Base-by-base conservation (phyloP, 2,329 filamentous ascomycete species). In the Didymosphaeria variabile region DNA sequence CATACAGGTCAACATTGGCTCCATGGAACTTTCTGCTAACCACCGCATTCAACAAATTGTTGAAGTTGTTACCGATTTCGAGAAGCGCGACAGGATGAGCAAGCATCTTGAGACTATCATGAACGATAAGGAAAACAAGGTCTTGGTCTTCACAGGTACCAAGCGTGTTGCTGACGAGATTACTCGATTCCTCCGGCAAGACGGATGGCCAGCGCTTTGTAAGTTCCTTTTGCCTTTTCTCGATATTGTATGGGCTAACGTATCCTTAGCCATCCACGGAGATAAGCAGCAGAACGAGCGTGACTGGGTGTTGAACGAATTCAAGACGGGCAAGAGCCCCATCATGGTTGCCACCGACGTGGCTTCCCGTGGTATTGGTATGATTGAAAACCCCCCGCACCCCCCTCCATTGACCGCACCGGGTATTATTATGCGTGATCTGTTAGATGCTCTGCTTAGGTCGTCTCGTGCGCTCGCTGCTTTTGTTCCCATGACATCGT, bases 291-390 rank as follows among this genome's bases (percentile, higher is more conserved):
- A 99, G 79, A 97, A 97, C 82, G 95, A 99, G 85, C 94, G 95
- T 85, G 95, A 98, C 82, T 98, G 95, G 93, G 95, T 98, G 75
- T 87, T 99, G 79, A 96, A 98, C 82, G 94, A 98, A 82, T 99
- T 99, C 89, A 99, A 98, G 90, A 92, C 92, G 69, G 94, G 93
- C 84, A 97, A 98, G 87, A 97, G 93, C 85, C 95, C 95, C 79
- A 97, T 99, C 89, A 97, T 99, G 94, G 95, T 99, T 85, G 95
- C 95, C 84, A 99, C 95, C 70, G 95, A 98, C 79, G 95, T 99
- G 84, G 95, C 95, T 84, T 98, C 95, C 79, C 95, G 95, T 94
- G 95, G 95, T 93, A 97, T 99, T 84, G 95, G 95, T 97, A 96
- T 97, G 93, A 94, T 91, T 88, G 84, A 86, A 83, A 83, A 83